Evolutionary conservation across 164 flowering plant genomes (phyloP).

Genomic region (Vitis rupestris): DNA sequence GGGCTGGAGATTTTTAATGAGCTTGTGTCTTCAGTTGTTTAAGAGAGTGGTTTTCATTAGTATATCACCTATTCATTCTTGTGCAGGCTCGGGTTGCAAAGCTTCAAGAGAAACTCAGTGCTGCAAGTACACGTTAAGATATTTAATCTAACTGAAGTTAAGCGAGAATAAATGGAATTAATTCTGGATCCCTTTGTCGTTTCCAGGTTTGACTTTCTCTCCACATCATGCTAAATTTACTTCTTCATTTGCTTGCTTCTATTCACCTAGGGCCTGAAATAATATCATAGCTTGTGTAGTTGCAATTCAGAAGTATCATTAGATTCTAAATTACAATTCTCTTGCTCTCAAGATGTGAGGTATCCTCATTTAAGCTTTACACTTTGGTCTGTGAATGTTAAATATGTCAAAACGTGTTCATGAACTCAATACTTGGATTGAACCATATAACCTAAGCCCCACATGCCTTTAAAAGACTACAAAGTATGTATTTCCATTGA

Average conservation of each 20-base stretch:
- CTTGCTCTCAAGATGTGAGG: background rate
- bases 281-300: background rate
- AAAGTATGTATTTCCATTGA: no score
- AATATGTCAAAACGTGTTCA: no score
- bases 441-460: no score
- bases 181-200: background rate
- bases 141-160: background rate
- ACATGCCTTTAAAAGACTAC: no score
- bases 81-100: constrained; percentile 43
- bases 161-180: background rate
- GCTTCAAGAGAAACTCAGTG: constrained; percentile 44
- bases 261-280: background rate
- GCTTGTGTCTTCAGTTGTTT: no score
- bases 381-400: no score
- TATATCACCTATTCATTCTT: background rate
- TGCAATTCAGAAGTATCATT: background rate
- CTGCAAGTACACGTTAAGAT: constrained; percentile 24
- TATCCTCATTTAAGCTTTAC: no score
- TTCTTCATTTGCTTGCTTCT: background rate
- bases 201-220: constrained; percentile 1
- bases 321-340: background rate
- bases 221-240: background rate
- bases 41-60: no score
- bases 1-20: no score
- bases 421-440: no score